Evolutionary conservation across 805 yeast genomes (phyloP).

Genomic region (Cephaloascus fragrans): DNA sequence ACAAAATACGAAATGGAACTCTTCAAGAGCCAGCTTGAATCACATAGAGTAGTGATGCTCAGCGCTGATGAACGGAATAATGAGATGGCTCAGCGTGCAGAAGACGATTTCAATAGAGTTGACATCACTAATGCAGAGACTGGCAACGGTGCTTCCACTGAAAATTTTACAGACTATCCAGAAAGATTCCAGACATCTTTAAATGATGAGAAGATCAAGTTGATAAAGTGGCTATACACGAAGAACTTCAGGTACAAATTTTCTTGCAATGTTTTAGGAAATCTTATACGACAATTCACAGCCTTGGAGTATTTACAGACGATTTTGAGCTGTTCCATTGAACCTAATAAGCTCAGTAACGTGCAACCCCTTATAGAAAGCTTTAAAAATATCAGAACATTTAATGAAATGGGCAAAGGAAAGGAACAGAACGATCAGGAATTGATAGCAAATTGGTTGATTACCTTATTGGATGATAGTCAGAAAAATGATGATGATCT

Average conservation of each 20-base stretch:
- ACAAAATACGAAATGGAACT: constrained; percentile 7
- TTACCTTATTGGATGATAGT: not conserved
- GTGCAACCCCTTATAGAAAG: constrained; percentile 1
- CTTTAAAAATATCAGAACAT: not conserved
- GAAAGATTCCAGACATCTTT: not conserved
- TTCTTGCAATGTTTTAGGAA: constrained; percentile 1
- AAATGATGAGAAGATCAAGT: constrained; percentile 1
- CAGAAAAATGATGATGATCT: not conserved
- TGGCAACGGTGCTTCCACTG: constrained; percentile 1
- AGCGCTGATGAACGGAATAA: constrained; percentile 6
- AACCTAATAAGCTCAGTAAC: constrained; percentile 5
- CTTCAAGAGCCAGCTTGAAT: constrained; percentile 6
- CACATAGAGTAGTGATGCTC: constrained; percentile 4
- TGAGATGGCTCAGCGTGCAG: constrained; percentile 10
- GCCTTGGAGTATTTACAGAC: constrained; percentile 1
- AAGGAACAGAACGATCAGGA: not conserved
- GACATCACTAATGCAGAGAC: constrained; percentile 2
- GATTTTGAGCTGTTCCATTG: constrained; percentile 3
- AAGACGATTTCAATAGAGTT: constrained; percentile 2
- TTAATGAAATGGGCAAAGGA: not conserved
- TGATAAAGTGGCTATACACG: constrained; percentile 1
- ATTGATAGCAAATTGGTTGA: not conserved
- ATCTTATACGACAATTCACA: constrained; percentile 1
- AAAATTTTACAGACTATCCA: not conserved
- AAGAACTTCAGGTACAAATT: not conserved